Conservation (phyloP, 2,329 filamentous ascomycete genomes). For the Xylariaceae sp. region DNA sequence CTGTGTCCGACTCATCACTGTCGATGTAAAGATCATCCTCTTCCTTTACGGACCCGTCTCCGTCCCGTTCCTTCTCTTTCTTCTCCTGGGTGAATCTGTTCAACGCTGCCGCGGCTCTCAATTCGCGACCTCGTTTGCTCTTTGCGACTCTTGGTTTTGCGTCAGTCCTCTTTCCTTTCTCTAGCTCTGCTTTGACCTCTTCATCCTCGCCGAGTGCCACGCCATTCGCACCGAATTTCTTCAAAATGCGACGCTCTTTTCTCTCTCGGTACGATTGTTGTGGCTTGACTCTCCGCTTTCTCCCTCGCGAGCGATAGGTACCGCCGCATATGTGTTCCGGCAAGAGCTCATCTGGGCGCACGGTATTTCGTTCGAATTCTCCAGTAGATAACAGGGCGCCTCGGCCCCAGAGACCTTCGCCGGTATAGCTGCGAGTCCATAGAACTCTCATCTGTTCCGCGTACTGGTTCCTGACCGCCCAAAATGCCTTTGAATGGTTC, state of each 20-base stretch:
- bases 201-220: conserved; percentile 67
- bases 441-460: conserved; percentile 66
- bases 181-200: conserved; percentile 58
- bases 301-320: conserved; percentile 61
- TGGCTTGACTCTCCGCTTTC: conserved; percentile 51
- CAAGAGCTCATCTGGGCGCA: conserved; percentile 50
- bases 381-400: conserved; percentile 61
- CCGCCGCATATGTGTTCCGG: conserved; percentile 77
- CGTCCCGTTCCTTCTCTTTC: conserved; percentile 38
- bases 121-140: conserved; percentile 69
- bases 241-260: conserved; percentile 67
- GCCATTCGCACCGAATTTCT: conserved; percentile 72
- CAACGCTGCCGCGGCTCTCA: conserved; percentile 72
- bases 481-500: conserved; percentile 82
- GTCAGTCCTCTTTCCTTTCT: conserved; percentile 58
- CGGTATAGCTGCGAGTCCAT: conserved; percentile 68
- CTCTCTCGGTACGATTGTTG: conserved; percentile 64
- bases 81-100: conserved; percentile 63
- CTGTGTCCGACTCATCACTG: conserved; percentile 36
- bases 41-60: conserved; percentile 31
- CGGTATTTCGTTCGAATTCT: conserved; percentile 50
- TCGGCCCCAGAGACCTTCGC: conserved; percentile 79
- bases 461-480: conserved; percentile 72
- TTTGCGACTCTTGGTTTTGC: conserved; percentile 70
- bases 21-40: conserved; percentile 13